Percentiles rank a stretch among this genome's conserved stretches.
phyloP scores from a whole-genome alignment of 2,329 filamentous ascomycete species.

The Alternaria novae-zelandiae region DNA sequence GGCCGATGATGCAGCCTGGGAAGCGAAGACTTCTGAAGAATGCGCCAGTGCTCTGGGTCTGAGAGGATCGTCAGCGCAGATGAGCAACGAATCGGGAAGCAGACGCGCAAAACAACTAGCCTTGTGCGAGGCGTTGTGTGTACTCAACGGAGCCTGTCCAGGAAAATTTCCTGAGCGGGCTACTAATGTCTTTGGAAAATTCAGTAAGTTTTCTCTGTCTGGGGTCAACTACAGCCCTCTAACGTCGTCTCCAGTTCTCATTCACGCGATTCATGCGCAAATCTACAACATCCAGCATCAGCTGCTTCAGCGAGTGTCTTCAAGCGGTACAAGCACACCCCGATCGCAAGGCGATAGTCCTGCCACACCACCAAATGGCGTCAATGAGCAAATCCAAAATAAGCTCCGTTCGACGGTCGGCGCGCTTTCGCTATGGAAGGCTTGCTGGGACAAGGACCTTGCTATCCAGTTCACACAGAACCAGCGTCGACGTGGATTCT shows the following conservation, averaged over 20 bases:
- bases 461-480: constrained; percentile 68
- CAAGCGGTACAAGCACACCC: constrained; percentile 62
- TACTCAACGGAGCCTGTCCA: constrained; percentile 65
- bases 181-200: constrained; percentile 77
- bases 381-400: constrained; percentile 55
- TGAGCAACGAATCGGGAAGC: constrained; percentile 67
- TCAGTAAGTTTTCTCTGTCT: constrained; percentile 44
- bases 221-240: background rate
- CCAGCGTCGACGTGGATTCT: constrained; percentile 71
- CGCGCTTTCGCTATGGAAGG: constrained; percentile 75
- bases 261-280: constrained; percentile 71
- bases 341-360: constrained; percentile 60
- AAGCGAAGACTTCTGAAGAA: constrained; percentile 64
- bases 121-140: constrained; percentile 66
- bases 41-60: constrained; percentile 72
- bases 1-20: constrained; percentile 76
- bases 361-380: constrained; percentile 53
- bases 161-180: constrained; percentile 67
- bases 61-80: constrained; percentile 62
- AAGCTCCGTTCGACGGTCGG: constrained; percentile 55
- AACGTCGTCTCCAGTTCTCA: constrained; percentile 57
- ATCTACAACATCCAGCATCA: constrained; percentile 62
- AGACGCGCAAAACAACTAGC: constrained; percentile 69
- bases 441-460: constrained; percentile 74
- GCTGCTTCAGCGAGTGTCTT: constrained; percentile 39